These are phyloP conservation scores for Myxozyma geophila DNA, from an alignment of 805 yeast species.

Conservation along the genomic window DNA sequence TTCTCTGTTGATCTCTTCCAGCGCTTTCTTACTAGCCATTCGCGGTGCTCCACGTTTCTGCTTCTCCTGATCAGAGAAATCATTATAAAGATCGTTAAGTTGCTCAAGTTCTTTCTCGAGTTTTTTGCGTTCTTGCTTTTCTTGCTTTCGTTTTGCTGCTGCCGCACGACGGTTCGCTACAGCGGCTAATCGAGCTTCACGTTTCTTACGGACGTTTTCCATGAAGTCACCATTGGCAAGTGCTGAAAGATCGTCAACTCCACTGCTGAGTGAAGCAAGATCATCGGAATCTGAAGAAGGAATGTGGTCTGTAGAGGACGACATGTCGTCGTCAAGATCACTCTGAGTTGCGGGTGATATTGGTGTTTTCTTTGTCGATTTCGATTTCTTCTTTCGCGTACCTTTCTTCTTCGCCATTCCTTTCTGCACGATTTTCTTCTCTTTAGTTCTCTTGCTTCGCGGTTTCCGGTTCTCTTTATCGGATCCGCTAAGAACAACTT, in stretches of 20 bases:
- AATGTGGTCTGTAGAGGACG: background rate
- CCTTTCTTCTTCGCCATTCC: conserved; percentile 4
- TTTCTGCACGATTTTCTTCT: conserved; percentile 1
- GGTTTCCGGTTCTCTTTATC: conserved; percentile 16
- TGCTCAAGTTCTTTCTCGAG: conserved; percentile 15
- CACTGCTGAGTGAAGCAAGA: background rate
- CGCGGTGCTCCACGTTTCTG: background rate
- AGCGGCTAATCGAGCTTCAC: conserved; percentile 9
- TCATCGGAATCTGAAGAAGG: background rate
- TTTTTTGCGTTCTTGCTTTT: conserved; percentile 5
- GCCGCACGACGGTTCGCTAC: conserved; percentile 5
- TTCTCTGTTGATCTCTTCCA: conserved; percentile 32
- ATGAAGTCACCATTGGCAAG: background rate
- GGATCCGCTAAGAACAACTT: background rate
- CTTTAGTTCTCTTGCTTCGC: background rate
- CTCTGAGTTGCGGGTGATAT: background rate
- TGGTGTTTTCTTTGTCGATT: background rate
- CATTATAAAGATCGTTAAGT: background rate
- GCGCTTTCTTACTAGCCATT: conserved; percentile 34
- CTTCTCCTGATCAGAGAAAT: background rate
- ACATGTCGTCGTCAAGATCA: background rate
- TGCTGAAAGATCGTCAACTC: background rate
- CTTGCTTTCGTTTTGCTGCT: conserved; percentile 3
- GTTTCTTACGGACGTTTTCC: conserved; percentile 10
- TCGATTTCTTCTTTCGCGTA: background rate